These are phyloP conservation scores for Polychytrium aggregatum DNA, from an alignment of 192 early-diverging fungal species.

Conservation along the genomic window DNA sequence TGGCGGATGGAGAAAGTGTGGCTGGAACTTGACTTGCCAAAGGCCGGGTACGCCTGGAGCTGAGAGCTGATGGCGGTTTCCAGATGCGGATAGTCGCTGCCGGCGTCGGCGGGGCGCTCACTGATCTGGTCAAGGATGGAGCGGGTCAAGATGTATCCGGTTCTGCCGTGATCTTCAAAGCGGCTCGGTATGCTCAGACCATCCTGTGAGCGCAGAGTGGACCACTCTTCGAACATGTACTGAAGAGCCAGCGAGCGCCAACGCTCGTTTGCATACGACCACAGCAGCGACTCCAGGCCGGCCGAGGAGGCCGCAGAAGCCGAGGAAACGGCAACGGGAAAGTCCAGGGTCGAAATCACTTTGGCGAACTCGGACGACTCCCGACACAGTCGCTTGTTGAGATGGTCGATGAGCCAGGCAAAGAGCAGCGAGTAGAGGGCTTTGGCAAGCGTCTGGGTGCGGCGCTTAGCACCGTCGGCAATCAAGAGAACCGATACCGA, in stretches of 20 bases:
- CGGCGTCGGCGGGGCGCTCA: too few species aligned
- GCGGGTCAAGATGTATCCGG: constrained; percentile 5
- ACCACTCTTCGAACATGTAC: constrained; percentile 35
- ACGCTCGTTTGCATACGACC: constrained; percentile 38
- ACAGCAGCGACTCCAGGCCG: constrained; percentile 26
- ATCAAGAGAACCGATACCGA: constrained; percentile 88
- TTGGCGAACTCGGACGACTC: constrained; percentile 54
- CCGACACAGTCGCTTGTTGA: constrained; percentile 73
- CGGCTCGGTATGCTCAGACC: constrained; percentile 27
- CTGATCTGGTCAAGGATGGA: too few species aligned
- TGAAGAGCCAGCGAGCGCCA: constrained; percentile 44
- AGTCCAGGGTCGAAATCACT: constrained; percentile 72
- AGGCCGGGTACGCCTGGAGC: background rate
- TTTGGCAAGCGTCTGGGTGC: constrained; percentile 71
- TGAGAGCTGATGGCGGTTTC: background rate
- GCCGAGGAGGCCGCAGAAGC: background rate
- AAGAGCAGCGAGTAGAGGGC: constrained; percentile 83
- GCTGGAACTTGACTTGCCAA: constrained; percentile 3
- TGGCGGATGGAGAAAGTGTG: constrained; percentile 56
- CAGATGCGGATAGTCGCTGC: constrained; percentile 1
- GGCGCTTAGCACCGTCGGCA: constrained; percentile 56
- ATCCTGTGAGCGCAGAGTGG: constrained; percentile 21
- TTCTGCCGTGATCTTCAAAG: constrained; percentile 25
- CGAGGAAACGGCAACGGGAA: constrained; percentile 32
- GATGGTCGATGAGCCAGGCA: constrained; percentile 80